Percentiles rank a stretch among this genome's conserved stretches.
Conservation (phyloP, 305 asterid species). For the Vinca major region DNA sequence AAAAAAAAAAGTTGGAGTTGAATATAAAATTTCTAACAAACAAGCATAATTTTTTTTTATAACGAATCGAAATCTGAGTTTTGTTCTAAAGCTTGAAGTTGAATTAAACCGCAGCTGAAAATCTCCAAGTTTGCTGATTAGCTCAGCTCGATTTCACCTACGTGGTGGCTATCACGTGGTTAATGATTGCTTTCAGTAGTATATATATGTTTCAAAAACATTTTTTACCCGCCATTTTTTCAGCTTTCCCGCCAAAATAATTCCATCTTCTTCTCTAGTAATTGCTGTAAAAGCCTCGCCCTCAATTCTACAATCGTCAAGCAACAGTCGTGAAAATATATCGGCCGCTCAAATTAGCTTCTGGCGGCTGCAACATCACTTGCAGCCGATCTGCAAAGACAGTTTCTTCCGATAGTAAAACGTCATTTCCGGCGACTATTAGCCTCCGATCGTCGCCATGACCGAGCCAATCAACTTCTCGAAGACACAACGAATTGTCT, state of each 20-base stretch:
- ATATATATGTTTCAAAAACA: not conserved
- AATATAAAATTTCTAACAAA: too few relatives aligned
- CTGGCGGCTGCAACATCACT: not conserved
- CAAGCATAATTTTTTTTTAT: too few relatives aligned
- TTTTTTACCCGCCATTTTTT: conserved; percentile 10
- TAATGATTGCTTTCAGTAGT: too few relatives aligned
- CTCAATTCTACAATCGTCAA: conserved; percentile 25
- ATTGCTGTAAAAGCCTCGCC: conserved; percentile 12
- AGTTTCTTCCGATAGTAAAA: not conserved
- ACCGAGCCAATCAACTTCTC: conserved; percentile 39
- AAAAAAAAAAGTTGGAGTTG: too few relatives aligned
- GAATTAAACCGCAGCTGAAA: too few relatives aligned
- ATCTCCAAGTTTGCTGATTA: too few relatives aligned
- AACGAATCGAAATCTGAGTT: too few relatives aligned
- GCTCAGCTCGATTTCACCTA: too few relatives aligned
- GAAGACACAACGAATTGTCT: conserved; percentile 60
- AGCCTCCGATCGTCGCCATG: conserved; percentile 26
- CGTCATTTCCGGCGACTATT: conserved; percentile 5
- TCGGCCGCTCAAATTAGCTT: not conserved
- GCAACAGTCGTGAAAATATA: not conserved
- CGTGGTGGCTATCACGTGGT: too few relatives aligned
- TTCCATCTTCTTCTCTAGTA: conserved; percentile 38
- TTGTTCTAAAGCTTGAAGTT: too few relatives aligned
- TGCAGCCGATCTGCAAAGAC: not conserved
- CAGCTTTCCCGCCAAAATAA: conserved; percentile 22